A percentile compares a stretch with the other conserved stretches of the same genome.
Conservation (phyloP, 345 rosid species). For the Noccaea caerulescens region DNA sequence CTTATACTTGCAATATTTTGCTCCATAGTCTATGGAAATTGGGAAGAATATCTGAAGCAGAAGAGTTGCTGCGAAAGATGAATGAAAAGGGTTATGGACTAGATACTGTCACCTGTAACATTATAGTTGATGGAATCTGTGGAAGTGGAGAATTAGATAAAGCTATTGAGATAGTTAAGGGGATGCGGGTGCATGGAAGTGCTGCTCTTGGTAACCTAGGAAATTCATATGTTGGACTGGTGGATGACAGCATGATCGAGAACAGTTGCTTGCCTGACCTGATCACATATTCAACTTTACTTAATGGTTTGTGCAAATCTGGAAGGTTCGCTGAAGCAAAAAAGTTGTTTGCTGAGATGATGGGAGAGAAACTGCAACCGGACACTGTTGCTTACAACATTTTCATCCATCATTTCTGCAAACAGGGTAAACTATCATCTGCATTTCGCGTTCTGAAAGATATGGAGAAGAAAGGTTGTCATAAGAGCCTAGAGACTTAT, state of each 20-base stretch:
- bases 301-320: constrained; percentile 78
- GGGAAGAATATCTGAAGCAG: constrained; percentile 79
- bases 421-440: constrained; percentile 86
- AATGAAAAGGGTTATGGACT: constrained; percentile 75
- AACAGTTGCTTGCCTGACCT: constrained; percentile 80
- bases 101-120: constrained; percentile 91
- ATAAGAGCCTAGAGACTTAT: constrained; percentile 78
- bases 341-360: constrained; percentile 76
- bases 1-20: constrained; percentile 79
- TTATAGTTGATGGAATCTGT: constrained; percentile 84
- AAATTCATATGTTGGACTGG: constrained; percentile 71
- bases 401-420: constrained; percentile 79
- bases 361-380: constrained; percentile 68
- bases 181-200: constrained; percentile 85
- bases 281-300: constrained; percentile 75
- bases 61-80: constrained; percentile 80
- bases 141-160: constrained; percentile 74
- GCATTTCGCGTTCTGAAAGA: constrained; percentile 95
- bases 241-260: constrained; percentile 59
- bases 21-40: constrained; percentile 83
- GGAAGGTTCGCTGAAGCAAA: constrained; percentile 86
- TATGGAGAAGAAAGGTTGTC: constrained; percentile 91
- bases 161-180: constrained; percentile 80
- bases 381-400: constrained; percentile 74
- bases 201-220: constrained; percentile 91